Evolutionary conservation across 2,329 filamentous ascomycete genomes (phyloP).

Genomic region (Ophiostoma himal-ulmi): DNA sequence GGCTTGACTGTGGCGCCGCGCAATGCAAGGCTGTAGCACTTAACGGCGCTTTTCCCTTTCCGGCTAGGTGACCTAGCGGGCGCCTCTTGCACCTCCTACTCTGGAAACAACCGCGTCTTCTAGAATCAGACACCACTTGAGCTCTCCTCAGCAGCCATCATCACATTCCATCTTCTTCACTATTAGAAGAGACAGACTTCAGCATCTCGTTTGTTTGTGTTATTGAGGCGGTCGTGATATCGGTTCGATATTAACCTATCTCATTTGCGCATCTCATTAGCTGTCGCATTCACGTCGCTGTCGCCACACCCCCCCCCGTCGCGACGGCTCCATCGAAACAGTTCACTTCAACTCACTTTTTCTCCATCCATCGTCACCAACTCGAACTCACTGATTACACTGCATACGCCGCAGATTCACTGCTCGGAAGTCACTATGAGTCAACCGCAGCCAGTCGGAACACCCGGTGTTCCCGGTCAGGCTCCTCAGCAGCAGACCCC

Average conservation of each 20-base stretch:
- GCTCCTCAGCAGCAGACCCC: constrained; percentile 22
- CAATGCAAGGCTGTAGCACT: not conserved
- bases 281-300: not conserved
- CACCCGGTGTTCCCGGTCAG: constrained; percentile 9
- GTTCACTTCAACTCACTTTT: not conserved
- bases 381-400: not conserved
- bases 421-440: not conserved
- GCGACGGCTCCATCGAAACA: not conserved
- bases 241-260: not conserved
- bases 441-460: constrained; percentile 1
- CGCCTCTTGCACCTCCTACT: not conserved
- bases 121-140: not conserved
- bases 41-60: not conserved
- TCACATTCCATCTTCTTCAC: not conserved
- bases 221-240: not conserved
- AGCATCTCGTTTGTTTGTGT: not conserved
- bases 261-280: not conserved
- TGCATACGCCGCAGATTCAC: not conserved
- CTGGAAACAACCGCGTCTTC: not conserved
- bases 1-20: constrained; percentile 6
- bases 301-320: too few species aligned
- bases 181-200: not conserved
- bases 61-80: not conserved
- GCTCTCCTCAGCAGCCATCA: not conserved
- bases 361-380: not conserved